Percentiles rank a stretch among this genome's conserved stretches.
Evolutionary conservation across 2,329 filamentous ascomycete species (phyloP).

Genomic region (Aureobasidium namibiae): DNA sequence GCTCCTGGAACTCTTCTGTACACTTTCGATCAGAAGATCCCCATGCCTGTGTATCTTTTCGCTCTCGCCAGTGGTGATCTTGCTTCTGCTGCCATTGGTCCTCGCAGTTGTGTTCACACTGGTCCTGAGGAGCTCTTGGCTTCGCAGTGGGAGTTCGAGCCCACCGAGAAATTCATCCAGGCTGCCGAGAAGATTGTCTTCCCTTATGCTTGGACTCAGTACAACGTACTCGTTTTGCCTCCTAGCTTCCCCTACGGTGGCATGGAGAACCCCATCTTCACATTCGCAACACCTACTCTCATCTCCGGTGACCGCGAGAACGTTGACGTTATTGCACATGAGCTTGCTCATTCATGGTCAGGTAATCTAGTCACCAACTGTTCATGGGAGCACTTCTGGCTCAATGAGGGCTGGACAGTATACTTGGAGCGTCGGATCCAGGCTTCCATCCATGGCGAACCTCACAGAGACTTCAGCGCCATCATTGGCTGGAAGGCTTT

Average conservation of each 20-base stretch:
- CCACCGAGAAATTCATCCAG: conserved; percentile 87
- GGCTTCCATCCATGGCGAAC: conserved; percentile 68
- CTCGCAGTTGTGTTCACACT: conserved; percentile 74
- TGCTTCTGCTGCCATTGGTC: conserved; percentile 75
- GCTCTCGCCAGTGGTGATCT: conserved; percentile 83
- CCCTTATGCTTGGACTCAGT: conserved; percentile 88
- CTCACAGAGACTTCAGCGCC: conserved; percentile 85
- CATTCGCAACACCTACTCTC: conserved; percentile 89
- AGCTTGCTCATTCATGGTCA: conserved; percentile 70
- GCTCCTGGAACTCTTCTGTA: conserved; percentile 55
- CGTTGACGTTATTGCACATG: conserved; percentile 92
- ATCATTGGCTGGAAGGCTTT: conserved; percentile 94
- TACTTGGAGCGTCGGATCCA: conserved; percentile 86
- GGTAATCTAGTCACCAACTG: conserved; percentile 75
- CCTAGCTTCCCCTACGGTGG: conserved; percentile 85
- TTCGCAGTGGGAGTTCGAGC: conserved; percentile 88
- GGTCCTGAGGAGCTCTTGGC: conserved; percentile 78
- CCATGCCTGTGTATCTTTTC: conserved; percentile 90
- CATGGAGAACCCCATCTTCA: conserved; percentile 73
- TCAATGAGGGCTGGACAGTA: conserved; percentile 81
- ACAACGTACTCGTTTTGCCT: conserved; percentile 86
- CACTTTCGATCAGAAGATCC: conserved; percentile 80
- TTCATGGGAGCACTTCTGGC: conserved; percentile 70
- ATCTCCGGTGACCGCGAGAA: conserved; percentile 80
- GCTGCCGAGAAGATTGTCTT: conserved; percentile 74